phyloP scores from a whole-genome alignment of 306 rosid genomes.

The Luffa acutangula region DNA sequence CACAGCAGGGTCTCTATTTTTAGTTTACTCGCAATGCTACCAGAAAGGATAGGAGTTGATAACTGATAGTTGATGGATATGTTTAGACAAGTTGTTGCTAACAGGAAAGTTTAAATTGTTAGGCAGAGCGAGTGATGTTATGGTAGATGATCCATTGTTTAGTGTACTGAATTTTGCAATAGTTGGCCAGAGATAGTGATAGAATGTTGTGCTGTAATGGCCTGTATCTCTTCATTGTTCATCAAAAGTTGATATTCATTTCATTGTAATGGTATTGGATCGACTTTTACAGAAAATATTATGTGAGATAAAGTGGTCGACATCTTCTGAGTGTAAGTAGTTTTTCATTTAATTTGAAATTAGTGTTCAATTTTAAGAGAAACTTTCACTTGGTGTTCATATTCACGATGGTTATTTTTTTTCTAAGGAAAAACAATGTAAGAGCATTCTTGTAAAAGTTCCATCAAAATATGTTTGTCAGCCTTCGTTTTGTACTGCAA shows the following conservation, averaged over 20 bases:
- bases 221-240: not conserved
- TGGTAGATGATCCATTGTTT: not conserved
- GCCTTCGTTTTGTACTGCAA: no score
- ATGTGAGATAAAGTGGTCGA: not conserved
- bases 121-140: not conserved
- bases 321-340: not conserved
- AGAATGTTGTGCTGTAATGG: not conserved
- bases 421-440: not conserved
- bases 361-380: not conserved
- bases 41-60: not conserved
- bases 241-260: not conserved
- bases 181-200: not conserved
- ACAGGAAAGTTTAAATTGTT: not conserved
- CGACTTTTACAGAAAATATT: not conserved
- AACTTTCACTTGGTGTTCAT: not conserved
- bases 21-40: not conserved
- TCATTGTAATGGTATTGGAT: not conserved
- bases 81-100: not conserved
- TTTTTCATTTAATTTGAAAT: not conserved
- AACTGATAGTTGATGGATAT: not conserved
- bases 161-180: not conserved
- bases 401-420: not conserved
- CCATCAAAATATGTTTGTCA: no score
- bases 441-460: not conserved
- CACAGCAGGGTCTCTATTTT: not conserved